Percentiles rank a stretch among this genome's conserved stretches.
Evolutionary conservation across 805 yeast species (phyloP).

Genomic region (Schizosaccharomyces lindneri): DNA sequence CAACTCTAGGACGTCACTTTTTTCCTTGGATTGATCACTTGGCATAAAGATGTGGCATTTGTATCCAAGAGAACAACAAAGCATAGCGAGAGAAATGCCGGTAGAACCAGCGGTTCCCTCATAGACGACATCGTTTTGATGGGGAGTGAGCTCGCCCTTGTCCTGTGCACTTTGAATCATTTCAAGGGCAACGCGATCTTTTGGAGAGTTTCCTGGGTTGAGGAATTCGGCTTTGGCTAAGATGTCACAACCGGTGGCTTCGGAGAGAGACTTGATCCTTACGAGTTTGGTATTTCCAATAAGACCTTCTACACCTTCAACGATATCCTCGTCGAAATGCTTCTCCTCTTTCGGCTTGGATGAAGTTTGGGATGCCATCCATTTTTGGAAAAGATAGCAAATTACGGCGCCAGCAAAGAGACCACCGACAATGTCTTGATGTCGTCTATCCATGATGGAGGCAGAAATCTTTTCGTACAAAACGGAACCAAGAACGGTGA

Average conservation of each 20-base stretch:
- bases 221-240: slow-evolving; percentile 65
- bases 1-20: slow-evolving; percentile 39
- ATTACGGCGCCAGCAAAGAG: too few relatives aligned
- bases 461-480: too few relatives aligned
- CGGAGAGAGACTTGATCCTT: slow-evolving; percentile 42
- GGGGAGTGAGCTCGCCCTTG: slow-evolving; percentile 30
- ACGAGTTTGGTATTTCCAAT: slow-evolving; percentile 84
- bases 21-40: slow-evolving; percentile 74
- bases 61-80: slow-evolving; percentile 76
- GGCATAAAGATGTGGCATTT: slow-evolving; percentile 83
- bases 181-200: slow-evolving; percentile 78
- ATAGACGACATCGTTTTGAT: slow-evolving; percentile 47
- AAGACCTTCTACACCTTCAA: slow-evolving; percentile 43
- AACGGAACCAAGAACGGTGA: too few relatives aligned
- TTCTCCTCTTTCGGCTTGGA: too few relatives aligned
- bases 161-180: slow-evolving; percentile 47
- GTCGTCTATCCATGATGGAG: too few relatives aligned
- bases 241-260: slow-evolving; percentile 52
- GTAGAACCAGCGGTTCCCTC: slow-evolving; percentile 97
- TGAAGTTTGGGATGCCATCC: too few relatives aligned
- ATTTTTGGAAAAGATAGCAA: too few relatives aligned
- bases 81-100: slow-evolving; percentile 75
- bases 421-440: too few relatives aligned
- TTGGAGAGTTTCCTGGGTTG: slow-evolving; percentile 91
- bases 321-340: slow-evolving; percentile 5